phyloP scores from a whole-genome alignment of 2,329 filamentous ascomycete genomes.

The Zymoseptoria crescenta region DNA sequence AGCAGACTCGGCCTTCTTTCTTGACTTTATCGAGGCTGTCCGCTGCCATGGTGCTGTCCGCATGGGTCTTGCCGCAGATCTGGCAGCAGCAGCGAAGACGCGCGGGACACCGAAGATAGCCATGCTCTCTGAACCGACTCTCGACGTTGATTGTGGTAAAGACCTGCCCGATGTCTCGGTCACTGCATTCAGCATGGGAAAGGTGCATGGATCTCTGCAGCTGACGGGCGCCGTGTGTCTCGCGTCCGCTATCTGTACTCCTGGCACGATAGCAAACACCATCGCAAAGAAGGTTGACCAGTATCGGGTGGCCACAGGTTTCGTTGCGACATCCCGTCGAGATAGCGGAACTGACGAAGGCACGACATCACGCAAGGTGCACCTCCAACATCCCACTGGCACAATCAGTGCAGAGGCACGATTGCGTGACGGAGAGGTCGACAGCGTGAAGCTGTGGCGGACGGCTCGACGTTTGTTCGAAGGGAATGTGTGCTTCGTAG shows the following conservation, averaged over 20 bases:
- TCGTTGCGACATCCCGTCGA: neutral
- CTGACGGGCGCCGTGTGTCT: constrained; percentile 30
- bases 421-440: constrained; percentile 16
- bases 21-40: constrained; percentile 15
- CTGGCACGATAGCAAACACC: constrained; percentile 23
- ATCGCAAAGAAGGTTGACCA: constrained; percentile 1
- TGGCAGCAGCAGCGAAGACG: constrained; percentile 17
- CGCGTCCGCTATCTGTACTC: constrained; percentile 24
- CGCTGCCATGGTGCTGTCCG: constrained; percentile 14
- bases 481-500: constrained; percentile 17
- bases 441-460: constrained; percentile 19
- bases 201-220: constrained; percentile 28
- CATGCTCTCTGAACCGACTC: constrained; percentile 13
- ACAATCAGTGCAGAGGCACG: constrained; percentile 24
- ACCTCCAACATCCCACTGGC: constrained; percentile 23
- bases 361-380: constrained; percentile 12
- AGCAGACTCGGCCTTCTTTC: constrained; percentile 6
- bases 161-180: constrained; percentile 15
- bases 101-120: constrained; percentile 21
- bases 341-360: neutral
- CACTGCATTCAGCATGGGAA: constrained; percentile 28
- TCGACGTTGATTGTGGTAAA: neutral
- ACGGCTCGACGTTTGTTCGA: constrained; percentile 18
- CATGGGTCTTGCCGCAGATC: constrained; percentile 15
- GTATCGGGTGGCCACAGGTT: neutral